Conservation (phyloP, 352 stramenopile genomes). For the Phytophthora ramorum region DNA sequence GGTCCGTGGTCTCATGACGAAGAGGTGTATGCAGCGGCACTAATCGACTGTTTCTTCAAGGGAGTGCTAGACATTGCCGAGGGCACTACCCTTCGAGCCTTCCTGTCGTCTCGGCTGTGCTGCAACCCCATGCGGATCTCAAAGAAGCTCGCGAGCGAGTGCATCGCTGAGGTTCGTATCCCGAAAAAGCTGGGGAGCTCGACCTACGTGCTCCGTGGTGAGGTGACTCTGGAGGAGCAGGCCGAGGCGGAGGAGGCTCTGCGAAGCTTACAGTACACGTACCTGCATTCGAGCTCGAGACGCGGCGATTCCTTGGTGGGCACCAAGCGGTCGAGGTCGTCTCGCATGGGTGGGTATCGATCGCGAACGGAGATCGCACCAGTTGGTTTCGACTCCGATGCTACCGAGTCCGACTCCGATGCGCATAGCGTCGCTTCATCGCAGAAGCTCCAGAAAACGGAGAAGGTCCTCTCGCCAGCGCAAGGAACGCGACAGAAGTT, state of each 20-base stretch:
- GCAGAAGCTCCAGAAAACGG: slow-evolving; percentile 31
- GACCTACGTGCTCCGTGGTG: slow-evolving; percentile 57
- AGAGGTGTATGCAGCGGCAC: slow-evolving; percentile 65
- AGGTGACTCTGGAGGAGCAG: slow-evolving; percentile 46
- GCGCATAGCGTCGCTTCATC: not conserved
- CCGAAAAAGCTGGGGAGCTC: slow-evolving; percentile 77
- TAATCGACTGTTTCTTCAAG: slow-evolving; percentile 79
- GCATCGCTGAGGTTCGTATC: slow-evolving; percentile 71
- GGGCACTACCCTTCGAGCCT: slow-evolving; percentile 71
- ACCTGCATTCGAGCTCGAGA: slow-evolving; percentile 33
- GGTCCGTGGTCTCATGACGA: slow-evolving; percentile 76
- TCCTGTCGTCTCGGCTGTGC: slow-evolving; percentile 63
- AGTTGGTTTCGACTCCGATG: slow-evolving; percentile 24
- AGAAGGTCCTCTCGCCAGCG: not conserved
- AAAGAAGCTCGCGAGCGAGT: slow-evolving; percentile 79
- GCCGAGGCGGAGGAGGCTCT: slow-evolving; percentile 47
- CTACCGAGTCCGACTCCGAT: slow-evolving; percentile 28
- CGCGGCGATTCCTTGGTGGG: slow-evolving; percentile 8
- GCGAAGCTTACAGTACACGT: slow-evolving; percentile 45
- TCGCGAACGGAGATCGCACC: not conserved
- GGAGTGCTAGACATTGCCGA: slow-evolving; percentile 63
- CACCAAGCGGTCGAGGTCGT: slow-evolving; percentile 30
- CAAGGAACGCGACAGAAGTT: not conserved
- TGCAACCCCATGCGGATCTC: slow-evolving; percentile 84
- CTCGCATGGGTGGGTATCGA: slow-evolving; percentile 9